Base-by-base conservation (phyloP, 2,329 filamentous ascomycete species). In the Diplodia mutila region DNA sequence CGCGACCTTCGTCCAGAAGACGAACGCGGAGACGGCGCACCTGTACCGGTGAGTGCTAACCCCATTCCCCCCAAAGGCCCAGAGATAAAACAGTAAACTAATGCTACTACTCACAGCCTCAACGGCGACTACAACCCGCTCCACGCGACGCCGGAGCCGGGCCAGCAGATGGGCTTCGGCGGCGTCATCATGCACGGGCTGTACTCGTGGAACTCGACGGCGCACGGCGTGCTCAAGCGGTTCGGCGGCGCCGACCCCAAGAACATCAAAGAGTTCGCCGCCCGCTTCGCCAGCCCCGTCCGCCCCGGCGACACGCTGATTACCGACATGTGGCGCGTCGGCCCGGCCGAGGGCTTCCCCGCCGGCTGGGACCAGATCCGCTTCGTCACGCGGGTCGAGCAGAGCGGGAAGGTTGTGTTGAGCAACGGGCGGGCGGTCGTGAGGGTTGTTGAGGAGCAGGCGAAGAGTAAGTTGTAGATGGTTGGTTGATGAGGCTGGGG, bases 91-190 rank as follows among this genome's bases (percentile, higher is more conserved):
- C 34, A 12, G 1, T 12, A 11, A 37, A 12, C 8, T 3, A 12
- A 12, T 5, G n/a, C 14, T 3, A 1, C 52, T n/a, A n/a, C n/a
- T n/a, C 46, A 76, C 70, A 87, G 92, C 70, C 86, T 97, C 61
- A 97, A 97, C 74, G 93, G 93, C 71, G 94, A 97, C 82, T 97
- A 97, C 81, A 97, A 97, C 83, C 94, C 93, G 32, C 88, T 97
- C 42, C 93, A 97, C 77, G 93, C 92, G 7, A 91, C 91, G 21
- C 93, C 93, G 14, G 91, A 93, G 80, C 92, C 93, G 0, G 93
- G 93, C 69, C 81, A 87, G 80, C 90, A 93, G 82, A 97, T 97
- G 92, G 93, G 94, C 69, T 97, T 97, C 73, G 92, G 92, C 32
- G 93, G 93, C 39, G 84, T 88, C 72, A 97, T 97, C 79, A 91